phyloP scores from a whole-genome alignment of 2,329 filamentous ascomycete genomes.

The Arachnomyces sp. region DNA sequence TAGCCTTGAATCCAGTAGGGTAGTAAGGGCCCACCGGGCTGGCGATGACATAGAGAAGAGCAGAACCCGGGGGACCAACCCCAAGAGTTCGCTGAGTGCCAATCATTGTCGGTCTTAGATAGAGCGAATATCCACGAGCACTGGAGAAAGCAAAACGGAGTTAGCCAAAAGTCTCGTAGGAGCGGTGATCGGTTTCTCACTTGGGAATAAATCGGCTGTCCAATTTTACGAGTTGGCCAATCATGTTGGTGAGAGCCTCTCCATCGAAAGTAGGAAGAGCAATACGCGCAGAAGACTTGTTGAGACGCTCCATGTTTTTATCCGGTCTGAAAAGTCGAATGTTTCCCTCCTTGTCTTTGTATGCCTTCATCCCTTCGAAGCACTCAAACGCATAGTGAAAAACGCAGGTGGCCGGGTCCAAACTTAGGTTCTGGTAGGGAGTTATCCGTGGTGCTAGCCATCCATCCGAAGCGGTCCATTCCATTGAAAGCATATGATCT shows the following conservation, averaged over 20 bases:
- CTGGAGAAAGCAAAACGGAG: constrained; percentile 22
- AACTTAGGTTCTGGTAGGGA: constrained; percentile 92
- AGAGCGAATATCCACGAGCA: constrained; percentile 78
- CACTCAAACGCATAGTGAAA: constrained; percentile 98
- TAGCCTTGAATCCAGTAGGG: constrained; percentile 94
- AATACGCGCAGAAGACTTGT: constrained; percentile 84
- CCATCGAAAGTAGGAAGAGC: constrained; percentile 80
- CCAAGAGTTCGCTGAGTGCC: constrained; percentile 92
- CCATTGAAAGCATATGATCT: constrained; percentile 96
- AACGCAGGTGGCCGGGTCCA: constrained; percentile 92
- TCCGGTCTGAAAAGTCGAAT: constrained; percentile 88
- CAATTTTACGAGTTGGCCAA: constrained; percentile 68
- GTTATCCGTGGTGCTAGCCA: constrained; percentile 78
- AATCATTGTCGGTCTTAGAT: constrained; percentile 93
- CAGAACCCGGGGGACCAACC: constrained; percentile 83
- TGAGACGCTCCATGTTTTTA: constrained; percentile 92
- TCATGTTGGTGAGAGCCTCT: constrained; percentile 66
- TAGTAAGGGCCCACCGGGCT: constrained; percentile 97
- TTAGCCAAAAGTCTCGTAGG: not conserved
- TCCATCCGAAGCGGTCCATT: constrained; percentile 80
- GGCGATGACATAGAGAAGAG: constrained; percentile 88
- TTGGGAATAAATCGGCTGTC: constrained; percentile 86
- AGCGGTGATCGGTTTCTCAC: constrained; percentile 31
- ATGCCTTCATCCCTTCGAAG: constrained; percentile 99
- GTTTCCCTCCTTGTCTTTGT: constrained; percentile 72